A percentile compares a stretch with the other conserved stretches of the same genome.
Evolutionary conservation across 176 grass and related monocot species (phyloP).

Genomic region (Poa annua): DNA sequence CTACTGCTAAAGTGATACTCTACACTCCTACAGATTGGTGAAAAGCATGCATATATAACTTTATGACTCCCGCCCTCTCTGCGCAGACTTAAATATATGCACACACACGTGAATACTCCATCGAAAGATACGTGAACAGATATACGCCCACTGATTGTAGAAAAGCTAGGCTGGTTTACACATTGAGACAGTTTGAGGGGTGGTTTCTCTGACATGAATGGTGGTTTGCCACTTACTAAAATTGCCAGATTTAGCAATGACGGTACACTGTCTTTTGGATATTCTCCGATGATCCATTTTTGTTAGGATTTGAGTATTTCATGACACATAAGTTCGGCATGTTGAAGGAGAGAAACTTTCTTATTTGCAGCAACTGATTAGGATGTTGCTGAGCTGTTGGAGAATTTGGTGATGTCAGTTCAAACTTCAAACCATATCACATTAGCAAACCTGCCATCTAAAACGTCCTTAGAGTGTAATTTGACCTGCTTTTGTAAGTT

Average conservation of each 20-base stretch:
- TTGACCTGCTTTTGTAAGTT: not conserved
- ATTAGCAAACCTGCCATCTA: not conserved
- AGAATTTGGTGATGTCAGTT: not conserved
- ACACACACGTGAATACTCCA: not conserved
- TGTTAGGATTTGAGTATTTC: not conserved
- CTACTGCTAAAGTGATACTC: not conserved
- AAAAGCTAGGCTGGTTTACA: not conserved
- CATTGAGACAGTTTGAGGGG: not conserved
- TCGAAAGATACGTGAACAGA: not conserved
- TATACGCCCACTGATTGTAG: not conserved
- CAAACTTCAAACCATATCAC: not conserved
- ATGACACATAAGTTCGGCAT: conserved; percentile 4
- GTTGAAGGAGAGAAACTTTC: not conserved
- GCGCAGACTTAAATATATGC: not conserved
- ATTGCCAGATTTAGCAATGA: not conserved
- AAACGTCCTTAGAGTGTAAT: not conserved
- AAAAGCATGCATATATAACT: not conserved
- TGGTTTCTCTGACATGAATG: not conserved
- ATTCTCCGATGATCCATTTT: not conserved
- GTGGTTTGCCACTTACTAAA: not conserved
- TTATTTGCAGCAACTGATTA: not conserved
- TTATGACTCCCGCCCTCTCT: not conserved
- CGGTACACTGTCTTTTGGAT: not conserved
- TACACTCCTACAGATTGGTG: not conserved
- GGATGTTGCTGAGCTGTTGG: not conserved